A percentile compares a stretch with the other conserved stretches of the same genome.
Conservation (phyloP, 164 flowering plant genomes). For the Umbellularia californica region DNA sequence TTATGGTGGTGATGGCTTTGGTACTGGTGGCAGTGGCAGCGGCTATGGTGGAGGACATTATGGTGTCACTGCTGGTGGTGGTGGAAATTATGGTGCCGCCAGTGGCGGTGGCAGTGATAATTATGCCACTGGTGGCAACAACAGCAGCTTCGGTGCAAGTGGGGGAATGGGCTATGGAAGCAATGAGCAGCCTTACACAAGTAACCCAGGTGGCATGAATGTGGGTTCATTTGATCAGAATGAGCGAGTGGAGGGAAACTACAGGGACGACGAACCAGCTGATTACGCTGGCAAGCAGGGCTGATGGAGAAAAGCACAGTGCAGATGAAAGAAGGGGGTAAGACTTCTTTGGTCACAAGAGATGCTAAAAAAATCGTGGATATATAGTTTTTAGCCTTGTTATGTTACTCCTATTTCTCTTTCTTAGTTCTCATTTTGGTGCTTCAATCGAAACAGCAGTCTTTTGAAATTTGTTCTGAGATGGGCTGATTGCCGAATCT, state of each 20-base stretch:
- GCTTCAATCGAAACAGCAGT: no score
- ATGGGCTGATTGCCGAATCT: no score
- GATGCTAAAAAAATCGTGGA: neutral
- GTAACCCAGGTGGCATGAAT: neutral
- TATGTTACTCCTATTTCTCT: neutral
- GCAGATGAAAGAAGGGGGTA: neutral
- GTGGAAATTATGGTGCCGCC: no score
- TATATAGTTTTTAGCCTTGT: neutral
- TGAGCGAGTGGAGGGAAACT: conserved; percentile 5
- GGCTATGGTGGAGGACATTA: no score
- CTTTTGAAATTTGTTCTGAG: no score
- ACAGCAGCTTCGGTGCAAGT: neutral
- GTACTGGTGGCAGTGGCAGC: neutral
- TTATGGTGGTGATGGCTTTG: neutral
- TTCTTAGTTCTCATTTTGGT: neutral
- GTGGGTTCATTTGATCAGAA: neutral
- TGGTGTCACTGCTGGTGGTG: no score
- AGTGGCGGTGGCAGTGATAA: no score
- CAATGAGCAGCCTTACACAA: no score
- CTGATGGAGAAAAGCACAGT: conserved; percentile 1
- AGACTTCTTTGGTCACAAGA: neutral
- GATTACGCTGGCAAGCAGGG: conserved; percentile 11
- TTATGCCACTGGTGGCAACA: neutral
- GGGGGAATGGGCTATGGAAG: neutral
- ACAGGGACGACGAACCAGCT: conserved; percentile 12